A percentile compares a stretch with the other conserved stretches of the same genome.
These are phyloP conservation scores for Fusarium ambrosium DNA, from an alignment of 2,329 filamentous ascomycete species.

Conservation along the genomic window DNA sequence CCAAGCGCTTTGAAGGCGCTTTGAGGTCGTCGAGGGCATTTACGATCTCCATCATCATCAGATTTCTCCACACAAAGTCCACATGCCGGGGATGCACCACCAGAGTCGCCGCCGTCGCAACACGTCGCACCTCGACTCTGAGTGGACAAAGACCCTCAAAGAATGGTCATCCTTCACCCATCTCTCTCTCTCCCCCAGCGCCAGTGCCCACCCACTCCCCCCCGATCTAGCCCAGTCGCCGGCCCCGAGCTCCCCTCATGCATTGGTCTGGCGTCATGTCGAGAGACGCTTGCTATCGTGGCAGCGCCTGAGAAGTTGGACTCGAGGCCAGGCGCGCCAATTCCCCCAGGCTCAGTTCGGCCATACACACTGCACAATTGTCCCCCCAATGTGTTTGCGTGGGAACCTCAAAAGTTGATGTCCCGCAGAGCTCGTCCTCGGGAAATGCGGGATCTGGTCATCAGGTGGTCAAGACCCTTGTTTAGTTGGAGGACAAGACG, in stretches of 20 bases:
- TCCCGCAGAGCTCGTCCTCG: slow-evolving; percentile 23
- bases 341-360: slow-evolving; percentile 16
- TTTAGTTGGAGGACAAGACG: slow-evolving; percentile 35
- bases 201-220: slow-evolving; percentile 48
- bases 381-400: slow-evolving; percentile 33
- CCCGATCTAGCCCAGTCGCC: slow-evolving; percentile 43
- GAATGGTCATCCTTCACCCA: slow-evolving; percentile 25
- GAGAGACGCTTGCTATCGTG: slow-evolving; percentile 55
- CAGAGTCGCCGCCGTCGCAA: slow-evolving; percentile 43
- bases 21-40: slow-evolving; percentile 16
- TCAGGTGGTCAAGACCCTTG: slow-evolving; percentile 44
- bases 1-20: slow-evolving; percentile 22
- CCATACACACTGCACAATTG: slow-evolving; percentile 36
- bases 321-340: slow-evolving; percentile 26
- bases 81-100: slow-evolving; percentile 42
- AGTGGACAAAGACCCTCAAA: slow-evolving; percentile 37
- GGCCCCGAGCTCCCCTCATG: slow-evolving; percentile 39
- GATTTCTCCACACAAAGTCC: slow-evolving; percentile 43
- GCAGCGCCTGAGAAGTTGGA: slow-evolving; percentile 53
- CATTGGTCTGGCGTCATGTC: slow-evolving; percentile 46
- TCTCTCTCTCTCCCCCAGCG: slow-evolving; percentile 34
- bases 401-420: slow-evolving; percentile 32
- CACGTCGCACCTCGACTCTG: slow-evolving; percentile 43
- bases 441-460: slow-evolving; percentile 41
- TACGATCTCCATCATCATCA: slow-evolving; percentile 38